phyloP scores from a whole-genome alignment of 495 filamentous ascomycete species.

The Neohortaea acidophila region DNA sequence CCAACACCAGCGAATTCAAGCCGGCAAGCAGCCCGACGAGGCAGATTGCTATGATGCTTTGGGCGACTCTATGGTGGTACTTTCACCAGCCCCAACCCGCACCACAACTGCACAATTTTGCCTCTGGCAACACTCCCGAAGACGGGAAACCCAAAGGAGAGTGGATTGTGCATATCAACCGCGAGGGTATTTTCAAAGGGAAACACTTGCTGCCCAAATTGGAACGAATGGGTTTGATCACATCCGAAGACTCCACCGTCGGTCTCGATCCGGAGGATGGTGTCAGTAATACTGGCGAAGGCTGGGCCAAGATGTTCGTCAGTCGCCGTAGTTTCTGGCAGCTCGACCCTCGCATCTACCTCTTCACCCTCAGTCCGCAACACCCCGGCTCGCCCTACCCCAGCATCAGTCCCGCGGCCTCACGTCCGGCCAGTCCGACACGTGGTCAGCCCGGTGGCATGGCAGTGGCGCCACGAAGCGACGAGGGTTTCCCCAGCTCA shows the following conservation, averaged over 20 bases:
- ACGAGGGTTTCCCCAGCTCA: slow-evolving; percentile 22
- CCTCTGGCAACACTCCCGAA: slow-evolving; percentile 47
- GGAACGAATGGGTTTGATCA: slow-evolving; percentile 79
- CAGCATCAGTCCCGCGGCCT: slow-evolving; percentile 38
- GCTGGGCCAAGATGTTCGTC: slow-evolving; percentile 71
- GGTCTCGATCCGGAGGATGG: slow-evolving; percentile 46
- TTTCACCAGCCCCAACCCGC: slow-evolving; percentile 62
- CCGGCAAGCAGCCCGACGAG: slow-evolving; percentile 62
- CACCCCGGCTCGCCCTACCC: slow-evolving; percentile 37
- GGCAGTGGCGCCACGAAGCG: slow-evolving; percentile 22
- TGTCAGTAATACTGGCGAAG: slow-evolving; percentile 34
- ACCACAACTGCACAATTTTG: slow-evolving; percentile 41
- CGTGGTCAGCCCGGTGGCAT: slow-evolving; percentile 25
- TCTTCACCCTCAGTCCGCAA: slow-evolving; percentile 66
- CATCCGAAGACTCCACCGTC: slow-evolving; percentile 58
- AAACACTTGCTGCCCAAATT: slow-evolving; percentile 74
- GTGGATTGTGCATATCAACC: slow-evolving; percentile 76
- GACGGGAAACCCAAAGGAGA: slow-evolving; percentile 61
- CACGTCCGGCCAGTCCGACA: slow-evolving; percentile 46
- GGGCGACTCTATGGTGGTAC: slow-evolving; percentile 92
- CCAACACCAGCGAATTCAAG: slow-evolving; percentile 63
- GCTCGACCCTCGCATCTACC: slow-evolving; percentile 67
- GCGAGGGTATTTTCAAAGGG: slow-evolving; percentile 73
- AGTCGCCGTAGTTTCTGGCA: slow-evolving; percentile 81
- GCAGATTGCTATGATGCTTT: slow-evolving; percentile 90